These are phyloP conservation scores for Boechera retrofracta DNA, from an alignment of 345 rosid species.

Conservation along the genomic window DNA sequence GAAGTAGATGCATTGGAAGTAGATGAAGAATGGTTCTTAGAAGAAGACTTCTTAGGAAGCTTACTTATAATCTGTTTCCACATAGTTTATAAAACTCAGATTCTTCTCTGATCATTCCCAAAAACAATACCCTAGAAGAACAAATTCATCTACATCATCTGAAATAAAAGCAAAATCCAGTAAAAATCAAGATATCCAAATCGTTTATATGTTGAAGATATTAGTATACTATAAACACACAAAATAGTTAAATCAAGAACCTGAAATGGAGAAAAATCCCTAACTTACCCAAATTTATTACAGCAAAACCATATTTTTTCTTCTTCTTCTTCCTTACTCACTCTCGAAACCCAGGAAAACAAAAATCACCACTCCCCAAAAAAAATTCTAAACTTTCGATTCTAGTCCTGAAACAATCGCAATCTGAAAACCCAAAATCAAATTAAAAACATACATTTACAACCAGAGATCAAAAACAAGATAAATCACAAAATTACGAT, in stretches of 20 bases:
- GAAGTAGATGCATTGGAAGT: conserved; percentile 49
- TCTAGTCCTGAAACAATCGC: conserved; percentile 16
- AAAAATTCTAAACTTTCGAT: conserved; percentile 39
- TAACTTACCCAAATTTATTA: conserved; percentile 34
- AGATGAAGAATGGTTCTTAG: conserved; percentile 54
- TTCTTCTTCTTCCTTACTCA: conserved; percentile 27
- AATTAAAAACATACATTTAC: conserved; percentile 15
- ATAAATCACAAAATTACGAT: conserved; percentile 23
- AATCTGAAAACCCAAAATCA: neutral
- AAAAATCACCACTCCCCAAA: conserved; percentile 17
- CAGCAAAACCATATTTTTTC: conserved; percentile 24
- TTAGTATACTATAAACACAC: neutral
- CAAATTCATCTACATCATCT: conserved; percentile 22
- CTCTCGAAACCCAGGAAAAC: conserved; percentile 13
- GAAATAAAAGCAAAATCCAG: neutral
- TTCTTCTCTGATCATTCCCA: conserved; percentile 32
- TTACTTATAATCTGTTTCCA: conserved; percentile 78
- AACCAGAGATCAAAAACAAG: conserved; percentile 17
- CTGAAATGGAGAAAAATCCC: conserved; percentile 38
- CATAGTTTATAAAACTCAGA: conserved; percentile 52
- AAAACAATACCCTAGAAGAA: conserved; percentile 1
- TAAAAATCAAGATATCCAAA: neutral
- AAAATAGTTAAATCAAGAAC: conserved; percentile 8
- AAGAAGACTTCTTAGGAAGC: conserved; percentile 83
- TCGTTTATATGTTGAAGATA: neutral